phyloP scores from a whole-genome alignment of 352 stramenopile species.

The Globisporangium spinosum region DNA sequence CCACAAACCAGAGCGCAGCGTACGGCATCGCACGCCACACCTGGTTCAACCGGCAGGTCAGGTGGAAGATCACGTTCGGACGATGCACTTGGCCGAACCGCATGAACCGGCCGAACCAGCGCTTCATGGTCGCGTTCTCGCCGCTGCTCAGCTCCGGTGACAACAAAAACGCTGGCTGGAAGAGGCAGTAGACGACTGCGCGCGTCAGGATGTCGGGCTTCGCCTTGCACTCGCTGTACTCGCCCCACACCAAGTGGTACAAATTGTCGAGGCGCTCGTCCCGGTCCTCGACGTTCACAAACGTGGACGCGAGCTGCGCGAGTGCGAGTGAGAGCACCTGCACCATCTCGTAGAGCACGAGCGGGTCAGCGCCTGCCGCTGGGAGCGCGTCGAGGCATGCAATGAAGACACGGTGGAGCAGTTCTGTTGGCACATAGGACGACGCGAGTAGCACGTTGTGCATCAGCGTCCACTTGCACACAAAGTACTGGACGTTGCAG shows the following conservation, averaged over 20 bases:
- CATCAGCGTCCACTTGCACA: slow-evolving; percentile 55
- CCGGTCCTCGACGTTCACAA: slow-evolving; percentile 24
- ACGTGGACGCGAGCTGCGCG: slow-evolving; percentile 33
- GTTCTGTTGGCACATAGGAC: slow-evolving; percentile 39
- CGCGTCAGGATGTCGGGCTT: slow-evolving; percentile 67
- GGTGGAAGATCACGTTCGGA: slow-evolving; percentile 79
- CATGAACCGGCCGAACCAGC: slow-evolving; percentile 52
- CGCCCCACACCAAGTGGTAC: slow-evolving; percentile 57
- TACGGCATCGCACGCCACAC: slow-evolving; percentile 54
- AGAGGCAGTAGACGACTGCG: slow-evolving; percentile 61
- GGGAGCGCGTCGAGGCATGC: slow-evolving; percentile 47
- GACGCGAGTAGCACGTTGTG: slow-evolving; percentile 44
- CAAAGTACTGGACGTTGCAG: slow-evolving; percentile 39
- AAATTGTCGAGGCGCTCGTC: slow-evolving; percentile 34
- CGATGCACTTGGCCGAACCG: slow-evolving; percentile 52
- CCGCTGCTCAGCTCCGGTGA: slow-evolving; percentile 16
- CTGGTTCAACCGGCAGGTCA: slow-evolving; percentile 61
- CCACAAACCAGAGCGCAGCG: slow-evolving; percentile 43
- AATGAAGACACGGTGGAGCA: slow-evolving; percentile 39
- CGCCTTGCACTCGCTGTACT: slow-evolving; percentile 64
- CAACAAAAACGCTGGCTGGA: slow-evolving; percentile 67
- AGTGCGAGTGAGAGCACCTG: slow-evolving; percentile 57
- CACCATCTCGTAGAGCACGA: slow-evolving; percentile 62
- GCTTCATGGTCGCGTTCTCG: slow-evolving; percentile 40
- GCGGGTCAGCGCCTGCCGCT: slow-evolving; percentile 50